Base-by-base conservation (phyloP, 1,284 basidiomycete genomes). In the Lentinus polychrous region DNA sequence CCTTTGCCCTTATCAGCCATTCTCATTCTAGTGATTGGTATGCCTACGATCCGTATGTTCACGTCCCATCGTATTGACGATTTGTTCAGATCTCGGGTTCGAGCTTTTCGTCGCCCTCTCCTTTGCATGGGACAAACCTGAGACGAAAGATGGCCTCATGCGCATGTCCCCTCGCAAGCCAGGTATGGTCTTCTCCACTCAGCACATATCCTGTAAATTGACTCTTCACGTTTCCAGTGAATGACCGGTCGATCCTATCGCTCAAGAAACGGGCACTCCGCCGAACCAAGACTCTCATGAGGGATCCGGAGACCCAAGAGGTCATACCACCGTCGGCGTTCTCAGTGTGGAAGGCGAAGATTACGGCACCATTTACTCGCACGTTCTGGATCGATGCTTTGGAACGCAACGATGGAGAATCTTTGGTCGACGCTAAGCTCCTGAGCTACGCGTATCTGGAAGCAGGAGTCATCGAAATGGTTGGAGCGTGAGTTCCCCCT, bases 361-460 rank as follows among this genome's bases (percentile, higher is more conserved):
- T 80, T 33, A 72, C 69, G 49, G 67, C 68, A 14, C 79, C 79
- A 0, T 83, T 84, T 61, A 78, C 73, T 5, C 68, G 74, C n/a
- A 57, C 61, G 8, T 84, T 73, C 61, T 83, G 81, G 81, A 71
- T 76, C 52, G 79, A 83, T 24, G 53, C 65, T 2, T 57, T 81
- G 34, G 79, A 83, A 55, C 51, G 61, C 10, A 67, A 70, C 0
- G 81, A 83, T 18, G 68, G 71, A 39, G 82, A 85, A 61, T 74
- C 68, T 0, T 66, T 85, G 20, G 82, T 85, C 14, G 82, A 85
- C 53, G 56, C 55, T 17, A 79, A 76, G 56, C 62, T 85, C 39
- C 67, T 85, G n/a, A 82, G 80, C 56, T 85, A 85, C 57, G 70
- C 81, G 3, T 84, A 85, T 57, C 59, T 85, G 34, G 81, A 84